A percentile compares a stretch with the other conserved stretches of the same genome.
These are phyloP conservation scores for Yarrowia yakushimensis DNA, from an alignment of 805 yeast genomes.

Conservation along the genomic window DNA sequence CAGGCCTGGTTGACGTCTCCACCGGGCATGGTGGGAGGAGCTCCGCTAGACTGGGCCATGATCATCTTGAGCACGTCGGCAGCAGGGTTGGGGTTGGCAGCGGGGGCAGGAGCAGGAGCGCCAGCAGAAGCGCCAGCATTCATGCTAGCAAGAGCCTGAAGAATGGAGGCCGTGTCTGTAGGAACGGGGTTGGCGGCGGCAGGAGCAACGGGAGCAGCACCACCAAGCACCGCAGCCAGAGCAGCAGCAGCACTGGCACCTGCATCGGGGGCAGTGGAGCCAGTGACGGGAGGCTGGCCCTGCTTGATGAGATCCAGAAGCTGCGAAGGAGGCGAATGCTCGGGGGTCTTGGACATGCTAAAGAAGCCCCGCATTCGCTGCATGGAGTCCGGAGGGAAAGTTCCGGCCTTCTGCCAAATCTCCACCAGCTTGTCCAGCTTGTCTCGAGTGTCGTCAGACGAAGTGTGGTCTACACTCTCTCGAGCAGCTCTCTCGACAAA, in stretches of 20 bases:
- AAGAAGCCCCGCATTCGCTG: conserved; percentile 48
- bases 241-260: conserved; percentile 24
- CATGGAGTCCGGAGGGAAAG: conserved; percentile 61
- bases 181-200: conserved; percentile 33
- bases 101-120: conserved; percentile 34
- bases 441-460: conserved; percentile 40
- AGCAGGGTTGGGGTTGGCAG: conserved; percentile 14
- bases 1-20: conserved; percentile 26
- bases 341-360: conserved; percentile 59
- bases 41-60: conserved; percentile 7
- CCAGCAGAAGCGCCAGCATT: conserved; percentile 44
- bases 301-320: conserved; percentile 32
- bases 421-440: conserved; percentile 82
- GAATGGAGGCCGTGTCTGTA: conserved; percentile 57
- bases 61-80: conserved; percentile 20
- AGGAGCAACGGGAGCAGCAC: conserved; percentile 31
- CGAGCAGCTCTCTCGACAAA: conserved; percentile 61
- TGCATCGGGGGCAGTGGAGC: conserved; percentile 23
- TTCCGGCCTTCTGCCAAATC: conserved; percentile 84
- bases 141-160: conserved; percentile 66
- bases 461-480: conserved; percentile 43
- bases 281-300: conserved; percentile 28
- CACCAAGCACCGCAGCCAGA: conserved; percentile 31
- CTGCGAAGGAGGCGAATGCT: conserved; percentile 54
- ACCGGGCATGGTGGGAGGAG: not conserved